Base-by-base conservation (phyloP, 495 filamentous ascomycete genomes). In the Xylaria longipes region DNA sequence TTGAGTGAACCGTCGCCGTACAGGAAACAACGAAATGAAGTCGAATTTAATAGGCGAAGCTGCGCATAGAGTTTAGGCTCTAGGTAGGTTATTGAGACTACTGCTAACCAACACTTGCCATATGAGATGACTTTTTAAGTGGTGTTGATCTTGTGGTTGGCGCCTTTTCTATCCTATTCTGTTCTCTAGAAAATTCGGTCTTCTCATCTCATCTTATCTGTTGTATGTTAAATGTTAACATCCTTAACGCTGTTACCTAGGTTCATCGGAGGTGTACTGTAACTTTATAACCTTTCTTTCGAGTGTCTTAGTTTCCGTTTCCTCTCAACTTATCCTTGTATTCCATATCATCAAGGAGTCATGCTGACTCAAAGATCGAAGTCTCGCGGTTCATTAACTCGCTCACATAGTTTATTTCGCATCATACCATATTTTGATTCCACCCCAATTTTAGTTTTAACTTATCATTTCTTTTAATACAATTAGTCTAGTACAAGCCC, bases 401-500 rank as follows among this genome's bases (percentile, higher is more conserved):
- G 3, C 39, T 9, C 29, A 60, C 56, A 58, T 46, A 1, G 22
- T 64, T n/a, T 17, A 20, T 46, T 64, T 33, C 20, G 20, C 63
- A 20, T 7, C 17, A 25, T 37, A 27, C 5, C n/a, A 11, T 12
- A 22, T 11, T 17, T 62, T 3, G 15, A 62, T 25, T 62, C 11
- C 22, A 27, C 22, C 12, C 37, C n/a, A 43, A 29, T 62, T 25
- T 29, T 41, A 29, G 7, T 62, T 25, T 62, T 0, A 11, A 27
- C 60, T 25, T 35, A 52, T 50, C 22, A 29, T 22, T 33, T 63
- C 31, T 57, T 25, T 25, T 33, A n/a, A 4, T 65, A 31, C 27
- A 11, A 25, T 6, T 29, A 17, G 14, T 65, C 67, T 68, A 80
- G 45, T 80, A 81, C 56, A 80, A 50, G 8, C 71, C 75, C 2